Base-by-base conservation (phyloP, 768 basidiomycete species). In the Boletus rubropictus region DNA sequence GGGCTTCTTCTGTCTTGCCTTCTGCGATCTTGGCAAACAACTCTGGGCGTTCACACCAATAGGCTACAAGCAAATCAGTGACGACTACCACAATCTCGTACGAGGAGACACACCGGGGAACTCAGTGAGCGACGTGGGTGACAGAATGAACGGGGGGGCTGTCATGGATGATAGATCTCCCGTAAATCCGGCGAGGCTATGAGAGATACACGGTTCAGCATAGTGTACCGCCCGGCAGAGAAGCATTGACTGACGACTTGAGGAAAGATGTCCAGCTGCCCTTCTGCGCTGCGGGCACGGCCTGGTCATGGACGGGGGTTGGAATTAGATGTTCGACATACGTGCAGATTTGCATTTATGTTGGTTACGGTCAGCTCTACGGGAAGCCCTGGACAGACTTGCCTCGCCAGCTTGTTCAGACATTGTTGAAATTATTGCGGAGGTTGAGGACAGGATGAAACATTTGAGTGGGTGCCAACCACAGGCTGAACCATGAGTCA, bases 11-110 rank as follows among this genome's bases (percentile, higher is more conserved):
- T 11, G 78, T 80, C 61, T 73, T 75, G 5, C 83, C 90, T 55
- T 84, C 82, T 17, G 84, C 80, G 62, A 97, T 97, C 18, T 80
- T 81, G 4, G 92, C 81, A 60, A 99, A 97, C 44, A 92, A 72
- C 44, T 84, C 84, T 22, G 92, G 92, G 42, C 89, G 87, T 65
- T 98, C 95, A 61, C 92, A 90, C 95, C 95, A 98, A 68, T 98
- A 96, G 0, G 93, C 93, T 89, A 53, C 20, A 34, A 21, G 40
- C 15, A 33, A 17, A 44, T 64, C 14, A 49, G 50, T 20, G 10
- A 10, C 12, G 4, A 15, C 6, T 15, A 28, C n/a, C 24, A 7
- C 12, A 35, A 37, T 32, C 11, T 15, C 5, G 33, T 4, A 41
- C 33, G 46, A 46, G 31, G 28, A 24, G 12, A 63, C 79, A 49